These are phyloP conservation scores for slime mould (Dictyostelium discoideum) DNA, from an alignment of 78 protist genomes.

Conservation along the genomic window dicty_2.7 NC_007088.5:1159501-1160000, in stretches of 20 bases:
- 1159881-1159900: neutral
- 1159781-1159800: constrained; percentile 2
- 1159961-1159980: neutral
- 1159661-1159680: neutral
- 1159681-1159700: constrained; percentile 6
- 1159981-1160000: constrained; percentile 8
- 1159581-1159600: neutral
- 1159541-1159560: neutral
- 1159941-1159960: neutral
- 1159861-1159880: neutral
- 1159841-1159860: neutral
- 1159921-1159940: neutral
- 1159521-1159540: neutral
- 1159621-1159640: neutral
- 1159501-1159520: neutral
- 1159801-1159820: neutral
- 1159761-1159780: neutral
- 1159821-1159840: neutral
- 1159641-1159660: neutral
- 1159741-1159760: neutral
- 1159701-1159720: neutral
- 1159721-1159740: neutral
- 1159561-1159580: neutral
- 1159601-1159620: neutral
- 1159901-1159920: neutral